Conservation (phyloP, 2,329 filamentous ascomycete species). For the Botryotinia convoluta region DNA sequence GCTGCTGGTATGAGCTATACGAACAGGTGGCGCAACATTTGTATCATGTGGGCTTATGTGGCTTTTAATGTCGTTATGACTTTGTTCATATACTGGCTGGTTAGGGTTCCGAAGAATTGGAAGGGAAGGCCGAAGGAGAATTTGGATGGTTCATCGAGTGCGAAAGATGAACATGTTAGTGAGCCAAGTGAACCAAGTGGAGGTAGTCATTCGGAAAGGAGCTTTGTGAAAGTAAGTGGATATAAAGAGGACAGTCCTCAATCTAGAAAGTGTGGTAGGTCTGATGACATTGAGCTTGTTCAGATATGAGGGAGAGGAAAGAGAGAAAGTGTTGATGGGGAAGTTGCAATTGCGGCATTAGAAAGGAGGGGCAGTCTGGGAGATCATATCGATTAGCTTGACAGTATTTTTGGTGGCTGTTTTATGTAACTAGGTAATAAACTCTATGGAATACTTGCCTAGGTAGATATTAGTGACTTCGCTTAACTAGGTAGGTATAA, state of each 20-base stretch:
- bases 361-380: neutral
- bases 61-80: constrained; percentile 54
- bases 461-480: neutral
- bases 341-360: neutral
- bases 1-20: constrained; percentile 59
- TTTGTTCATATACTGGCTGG: constrained; percentile 53
- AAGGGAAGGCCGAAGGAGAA: constrained; percentile 19
- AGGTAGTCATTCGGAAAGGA: neutral
- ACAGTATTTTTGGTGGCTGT: neutral
- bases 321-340: neutral
- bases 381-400: neutral
- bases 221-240: constrained; percentile 1
- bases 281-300: constrained; percentile 15
- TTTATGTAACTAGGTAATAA: neutral
- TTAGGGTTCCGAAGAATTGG: constrained; percentile 43
- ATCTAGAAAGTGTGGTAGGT: neutral
- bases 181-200: neutral
- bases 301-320: neutral
- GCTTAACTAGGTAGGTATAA: neutral
- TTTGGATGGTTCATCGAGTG: neutral
- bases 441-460: neutral
- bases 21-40: constrained; percentile 66
- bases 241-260: neutral
- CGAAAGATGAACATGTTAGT: neutral
- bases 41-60: constrained; percentile 46